Percentiles rank a stretch among this genome's conserved stretches.
Conservation (phyloP, 805 yeast species). For the Kodamaea kaohsiungensis region DNA sequence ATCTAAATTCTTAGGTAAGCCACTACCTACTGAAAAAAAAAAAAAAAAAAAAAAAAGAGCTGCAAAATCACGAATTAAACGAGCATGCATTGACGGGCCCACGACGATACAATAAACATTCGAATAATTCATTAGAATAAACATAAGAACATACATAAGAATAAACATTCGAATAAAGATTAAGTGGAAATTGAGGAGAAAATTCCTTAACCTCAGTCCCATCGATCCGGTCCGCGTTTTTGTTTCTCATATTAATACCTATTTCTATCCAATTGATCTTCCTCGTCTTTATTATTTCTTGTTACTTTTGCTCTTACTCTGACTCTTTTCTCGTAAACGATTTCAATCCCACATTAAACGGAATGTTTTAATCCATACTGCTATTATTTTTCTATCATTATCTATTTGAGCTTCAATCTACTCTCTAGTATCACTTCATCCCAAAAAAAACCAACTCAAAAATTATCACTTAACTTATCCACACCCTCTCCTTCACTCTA, state of each 20-base stretch:
- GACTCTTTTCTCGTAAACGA: neutral
- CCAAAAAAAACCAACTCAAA: too few species aligned
- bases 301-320: neutral
- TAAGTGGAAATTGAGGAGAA: too few species aligned
- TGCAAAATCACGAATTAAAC: constrained; percentile 1
- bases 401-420: too few species aligned
- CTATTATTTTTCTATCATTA: too few species aligned
- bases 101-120: neutral
- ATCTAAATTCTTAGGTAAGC: neutral
- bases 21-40: neutral
- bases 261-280: neutral
- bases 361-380: too few species aligned
- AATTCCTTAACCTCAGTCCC: too few species aligned
- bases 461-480: too few species aligned
- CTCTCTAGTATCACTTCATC: too few species aligned
- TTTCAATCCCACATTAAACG: too few species aligned
- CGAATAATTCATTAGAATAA: neutral
- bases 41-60: neutral
- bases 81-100: neutral
- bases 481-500: too few species aligned
- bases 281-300: neutral
- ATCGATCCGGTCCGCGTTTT: too few species aligned
- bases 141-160: neutral
- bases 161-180: neutral
- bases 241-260: too few species aligned